phyloP scores from a whole-genome alignment of 306 rosid species.

The Dalbergia cochinchinensis region DNA sequence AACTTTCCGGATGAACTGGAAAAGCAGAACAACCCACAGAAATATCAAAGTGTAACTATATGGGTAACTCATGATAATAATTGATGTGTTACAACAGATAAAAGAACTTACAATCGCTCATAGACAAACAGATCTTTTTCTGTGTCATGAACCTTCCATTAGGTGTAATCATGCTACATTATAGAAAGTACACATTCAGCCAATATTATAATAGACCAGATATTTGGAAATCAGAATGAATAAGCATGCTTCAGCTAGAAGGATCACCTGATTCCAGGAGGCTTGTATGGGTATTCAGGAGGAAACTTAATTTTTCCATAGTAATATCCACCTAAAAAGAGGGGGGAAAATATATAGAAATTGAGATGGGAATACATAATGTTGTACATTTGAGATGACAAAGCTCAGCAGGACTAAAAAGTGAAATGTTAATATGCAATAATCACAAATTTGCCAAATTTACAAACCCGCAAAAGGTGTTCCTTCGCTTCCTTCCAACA shows the following conservation, averaged over 20 bases:
- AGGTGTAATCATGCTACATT: conserved; percentile 91
- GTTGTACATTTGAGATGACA: conserved; percentile 17
- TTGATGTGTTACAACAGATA: not conserved
- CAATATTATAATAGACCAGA: conserved; percentile 31
- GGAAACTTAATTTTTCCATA: conserved; percentile 97
- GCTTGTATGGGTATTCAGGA: conserved; percentile 89
- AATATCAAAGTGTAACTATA: conserved; percentile 35
- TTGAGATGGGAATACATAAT: conserved; percentile 15
- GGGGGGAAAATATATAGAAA: conserved; percentile 15
- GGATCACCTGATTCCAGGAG: conserved; percentile 93
- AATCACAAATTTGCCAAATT: conserved; percentile 29
- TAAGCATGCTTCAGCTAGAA: conserved; percentile 29
- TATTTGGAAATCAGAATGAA: conserved; percentile 17
- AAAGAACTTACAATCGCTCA: conserved; percentile 92
- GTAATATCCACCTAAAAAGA: conserved; percentile 81
- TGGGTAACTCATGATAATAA: conserved; percentile 30
- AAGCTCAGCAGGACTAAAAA: conserved; percentile 28
- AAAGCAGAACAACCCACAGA: conserved; percentile 38
- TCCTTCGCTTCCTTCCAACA: conserved; percentile 98
- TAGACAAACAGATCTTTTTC: conserved; percentile 92
- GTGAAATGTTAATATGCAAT: conserved; percentile 24
- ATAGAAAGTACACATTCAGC: conserved; percentile 22
- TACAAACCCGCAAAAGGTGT: conserved; percentile 92
- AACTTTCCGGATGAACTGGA: conserved; percentile 98
- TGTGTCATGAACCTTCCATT: conserved; percentile 95